Percentiles rank a stretch among this genome's conserved stretches.
Evolutionary conservation across 306 rosid species (phyloP).

Genomic region (Trichosanthes cucumerina): DNA sequence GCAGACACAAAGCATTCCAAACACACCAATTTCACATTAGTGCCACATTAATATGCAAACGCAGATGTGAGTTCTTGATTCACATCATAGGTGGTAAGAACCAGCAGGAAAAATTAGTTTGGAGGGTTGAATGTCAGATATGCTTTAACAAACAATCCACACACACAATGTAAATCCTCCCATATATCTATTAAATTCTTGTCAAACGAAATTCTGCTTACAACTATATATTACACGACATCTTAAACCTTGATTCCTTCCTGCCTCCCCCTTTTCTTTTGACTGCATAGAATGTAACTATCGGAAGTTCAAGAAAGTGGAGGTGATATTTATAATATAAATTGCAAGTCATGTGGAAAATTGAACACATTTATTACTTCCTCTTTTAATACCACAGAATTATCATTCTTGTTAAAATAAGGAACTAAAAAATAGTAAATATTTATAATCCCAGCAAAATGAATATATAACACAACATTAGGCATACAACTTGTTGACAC

Average conservation of each 20-base stretch:
- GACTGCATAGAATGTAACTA: neutral
- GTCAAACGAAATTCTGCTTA: neutral
- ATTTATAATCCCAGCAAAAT: neutral
- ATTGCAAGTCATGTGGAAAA: neutral
- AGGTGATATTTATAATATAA: neutral
- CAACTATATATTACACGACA: neutral
- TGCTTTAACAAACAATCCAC: neutral
- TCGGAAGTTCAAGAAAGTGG: neutral
- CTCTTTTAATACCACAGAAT: neutral
- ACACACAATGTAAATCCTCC: neutral
- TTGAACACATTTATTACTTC: neutral
- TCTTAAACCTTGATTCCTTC: neutral
- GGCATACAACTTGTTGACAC: neutral
- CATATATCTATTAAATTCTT: neutral
- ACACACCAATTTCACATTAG: conserved; percentile 1
- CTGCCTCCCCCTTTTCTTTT: neutral
- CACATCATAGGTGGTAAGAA: neutral
- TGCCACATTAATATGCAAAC: conserved; percentile 1
- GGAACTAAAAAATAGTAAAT: neutral
- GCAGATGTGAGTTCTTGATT: neutral
- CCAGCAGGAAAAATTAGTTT: neutral
- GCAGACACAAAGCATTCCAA: conserved; percentile 20
- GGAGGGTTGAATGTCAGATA: neutral
- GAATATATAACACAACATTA: neutral
- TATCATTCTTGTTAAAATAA: neutral